Evolutionary conservation across 306 rosid genomes (phyloP), one percentile per base, ranked within the genome.

Genomic region (Prinsepia uniflora): DNA sequence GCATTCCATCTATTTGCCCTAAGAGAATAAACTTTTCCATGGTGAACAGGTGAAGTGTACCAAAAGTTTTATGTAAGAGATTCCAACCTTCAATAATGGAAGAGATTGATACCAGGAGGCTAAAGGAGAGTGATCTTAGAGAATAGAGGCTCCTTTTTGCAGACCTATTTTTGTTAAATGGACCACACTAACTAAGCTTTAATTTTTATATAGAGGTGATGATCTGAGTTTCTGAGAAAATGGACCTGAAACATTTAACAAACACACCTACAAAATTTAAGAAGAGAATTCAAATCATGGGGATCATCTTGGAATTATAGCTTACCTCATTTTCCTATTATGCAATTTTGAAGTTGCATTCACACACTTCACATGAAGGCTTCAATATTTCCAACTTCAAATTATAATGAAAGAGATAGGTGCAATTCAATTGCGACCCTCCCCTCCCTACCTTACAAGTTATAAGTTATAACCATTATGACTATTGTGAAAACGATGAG

Each of bases 111-210:
- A 60, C 34, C 4, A 22, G 61, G 36, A 20, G 61, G 6, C 15
- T 63, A 34, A 45, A 50, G 17, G 8, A 6, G 10, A 15, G 44
- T 40, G 30, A 70, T 39, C 13, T 22, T 11, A 19, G 40, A 24
- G 30, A 24, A 24, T 2, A 24, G 30, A 41, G 22, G 63, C 17
- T 39, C 46, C 34, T 4, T 49, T 22, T 55, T 61, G 63, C n/a
- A 1, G 6, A 24, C 45, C 5, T 40, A 18, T 46, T 18, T 52
- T 76, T 82, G 67, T 77, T 68, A 40, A 62, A 46, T 40, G 82
- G 92, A 60, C 86, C 86, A 77, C 86, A 55, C 10, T 46, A 15
- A 78, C 76, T 77, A 67, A 79, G 5, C 10, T 72, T 70, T 65
- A 77, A 81, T 54, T 55, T 40, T 30, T 67, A 45, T 43, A 62